Evolutionary conservation across 176 grass and related monocot genomes (phyloP).

Genomic region (Phoenix dactylifera): DNA sequence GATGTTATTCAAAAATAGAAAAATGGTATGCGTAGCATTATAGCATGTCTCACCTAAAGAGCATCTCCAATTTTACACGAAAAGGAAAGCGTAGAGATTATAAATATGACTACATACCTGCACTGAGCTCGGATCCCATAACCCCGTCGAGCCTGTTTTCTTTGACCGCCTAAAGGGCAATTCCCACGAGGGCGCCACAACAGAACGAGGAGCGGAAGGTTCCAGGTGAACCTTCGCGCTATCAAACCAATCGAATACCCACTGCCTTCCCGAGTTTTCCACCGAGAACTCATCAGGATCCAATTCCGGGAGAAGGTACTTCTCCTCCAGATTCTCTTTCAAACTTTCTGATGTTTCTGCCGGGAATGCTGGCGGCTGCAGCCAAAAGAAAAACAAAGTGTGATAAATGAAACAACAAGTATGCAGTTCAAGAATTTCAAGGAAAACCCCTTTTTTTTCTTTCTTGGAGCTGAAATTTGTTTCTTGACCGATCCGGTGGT

Average conservation of each 20-base stretch:
- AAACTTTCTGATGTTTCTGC: conserved; percentile 40
- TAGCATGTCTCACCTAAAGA: no score
- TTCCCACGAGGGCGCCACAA: conserved; percentile 63
- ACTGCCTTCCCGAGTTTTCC: conserved; percentile 48
- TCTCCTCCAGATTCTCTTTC: conserved; percentile 59
- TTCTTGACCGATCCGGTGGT: no score
- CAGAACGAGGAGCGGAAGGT: conserved; percentile 46
- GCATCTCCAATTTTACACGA: no score
- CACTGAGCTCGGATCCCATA: conserved; percentile 62
- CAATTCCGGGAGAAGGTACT: conserved; percentile 76
- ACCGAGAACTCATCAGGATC: conserved; percentile 39
- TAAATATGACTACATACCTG: conserved; percentile 15
- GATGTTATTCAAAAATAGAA: no score
- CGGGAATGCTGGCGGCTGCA: conserved; percentile 74
- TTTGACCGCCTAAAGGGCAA: conserved; percentile 47
- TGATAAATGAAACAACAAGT: no score
- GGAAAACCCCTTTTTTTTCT: neutral
- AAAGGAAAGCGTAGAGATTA: no score
- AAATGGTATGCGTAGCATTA: no score
- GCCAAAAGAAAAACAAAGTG: neutral
- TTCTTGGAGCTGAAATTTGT: no score
- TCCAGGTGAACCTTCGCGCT: conserved; percentile 50
- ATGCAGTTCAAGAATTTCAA: neutral
- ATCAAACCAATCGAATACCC: conserved; percentile 82
- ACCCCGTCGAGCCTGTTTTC: conserved; percentile 1